Evolutionary conservation across 2,329 filamentous ascomycete genomes (phyloP).

Genomic region (Sporothrix humicola): DNA sequence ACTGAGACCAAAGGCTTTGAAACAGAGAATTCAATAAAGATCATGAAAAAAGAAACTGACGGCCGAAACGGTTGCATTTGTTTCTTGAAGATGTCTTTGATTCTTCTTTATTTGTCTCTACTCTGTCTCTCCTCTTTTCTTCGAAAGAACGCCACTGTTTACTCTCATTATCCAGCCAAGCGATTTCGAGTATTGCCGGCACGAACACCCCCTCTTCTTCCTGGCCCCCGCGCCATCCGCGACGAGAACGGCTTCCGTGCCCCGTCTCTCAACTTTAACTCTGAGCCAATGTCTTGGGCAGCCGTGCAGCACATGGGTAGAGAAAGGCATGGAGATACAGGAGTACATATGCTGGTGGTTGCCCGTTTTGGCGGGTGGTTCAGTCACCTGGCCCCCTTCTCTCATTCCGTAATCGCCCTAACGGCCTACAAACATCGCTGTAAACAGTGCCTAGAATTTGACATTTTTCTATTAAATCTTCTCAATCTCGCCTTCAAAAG

Average conservation of each 20-base stretch:
- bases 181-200: slow-evolving; percentile 1
- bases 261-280: background rate
- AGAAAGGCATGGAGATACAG: background rate
- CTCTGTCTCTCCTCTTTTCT: background rate
- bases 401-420: slow-evolving; percentile 19
- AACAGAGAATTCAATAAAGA: background rate
- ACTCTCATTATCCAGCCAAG: background rate
- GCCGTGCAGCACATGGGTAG: slow-evolving; percentile 19
- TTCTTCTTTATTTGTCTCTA: background rate
- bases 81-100: background rate
- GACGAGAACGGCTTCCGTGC: background rate
- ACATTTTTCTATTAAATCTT: background rate
- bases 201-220: slow-evolving; percentile 1
- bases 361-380: background rate
- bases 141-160: background rate
- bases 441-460: background rate
- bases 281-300: slow-evolving; percentile 20
- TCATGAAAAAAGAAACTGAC: background rate
- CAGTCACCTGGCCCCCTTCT: slow-evolving; percentile 10
- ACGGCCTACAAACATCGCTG: background rate
- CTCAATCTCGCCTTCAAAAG: background rate
- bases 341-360: background rate
- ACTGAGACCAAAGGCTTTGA: no score
- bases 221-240: background rate
- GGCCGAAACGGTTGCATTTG: slow-evolving; percentile 12